Conservation (phyloP, 2,329 filamentous ascomycete species). For the Sporothrix dimorphospora region DNA sequence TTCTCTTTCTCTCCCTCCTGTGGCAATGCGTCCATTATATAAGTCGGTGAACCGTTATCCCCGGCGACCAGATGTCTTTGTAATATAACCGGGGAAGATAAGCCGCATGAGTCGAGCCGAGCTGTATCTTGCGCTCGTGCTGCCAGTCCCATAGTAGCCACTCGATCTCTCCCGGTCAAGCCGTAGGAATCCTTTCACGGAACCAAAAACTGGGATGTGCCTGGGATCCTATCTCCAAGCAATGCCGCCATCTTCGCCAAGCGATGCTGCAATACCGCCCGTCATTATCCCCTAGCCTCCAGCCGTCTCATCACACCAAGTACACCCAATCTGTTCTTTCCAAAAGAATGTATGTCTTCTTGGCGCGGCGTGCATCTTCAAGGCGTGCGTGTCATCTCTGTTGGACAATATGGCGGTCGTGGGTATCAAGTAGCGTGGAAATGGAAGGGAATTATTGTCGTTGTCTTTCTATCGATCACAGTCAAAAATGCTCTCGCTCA, state of each 20-base stretch:
- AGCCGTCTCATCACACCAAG: not conserved
- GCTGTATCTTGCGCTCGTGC: not conserved
- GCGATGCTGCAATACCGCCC: not conserved
- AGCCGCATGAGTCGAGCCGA: not conserved
- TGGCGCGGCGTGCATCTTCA: not conserved
- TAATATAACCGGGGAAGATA: not conserved
- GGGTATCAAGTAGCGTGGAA: constrained; percentile 17
- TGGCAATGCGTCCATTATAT: not conserved
- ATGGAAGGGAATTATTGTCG: not conserved
- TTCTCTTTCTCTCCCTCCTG: not conserved
- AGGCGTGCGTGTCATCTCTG: not conserved
- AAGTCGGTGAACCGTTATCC: not conserved
- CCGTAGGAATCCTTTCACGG: not conserved
- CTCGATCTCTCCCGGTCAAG: not conserved
- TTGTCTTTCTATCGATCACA: not conserved
- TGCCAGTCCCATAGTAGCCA: not conserved
- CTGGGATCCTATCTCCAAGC: constrained; percentile 3
- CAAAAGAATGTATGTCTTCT: too few relatives aligned
- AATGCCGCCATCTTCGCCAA: too few relatives aligned
- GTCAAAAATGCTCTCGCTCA: constrained; percentile 32
- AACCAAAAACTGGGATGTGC: not conserved
- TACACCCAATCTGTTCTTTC: not conserved
- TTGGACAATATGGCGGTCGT: not conserved
- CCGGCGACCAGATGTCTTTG: not conserved
- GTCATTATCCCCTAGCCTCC: not conserved